Evolutionary conservation across 2,329 filamentous ascomycete genomes (phyloP), one percentile per base, ranked within the genome.

Genomic region (Penicillium corylophilum): DNA sequence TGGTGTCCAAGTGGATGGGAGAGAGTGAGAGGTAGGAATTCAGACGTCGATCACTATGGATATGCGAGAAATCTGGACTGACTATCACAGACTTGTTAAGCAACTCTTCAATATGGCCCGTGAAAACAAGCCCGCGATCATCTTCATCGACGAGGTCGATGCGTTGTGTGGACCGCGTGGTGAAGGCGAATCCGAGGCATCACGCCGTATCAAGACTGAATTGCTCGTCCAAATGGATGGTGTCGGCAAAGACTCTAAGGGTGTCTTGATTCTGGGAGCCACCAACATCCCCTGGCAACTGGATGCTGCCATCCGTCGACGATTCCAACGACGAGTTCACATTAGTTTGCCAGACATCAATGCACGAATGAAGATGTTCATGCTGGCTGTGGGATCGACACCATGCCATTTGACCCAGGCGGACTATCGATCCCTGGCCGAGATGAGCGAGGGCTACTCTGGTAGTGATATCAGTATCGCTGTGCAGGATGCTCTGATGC

Each of bases 1-100:
- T 99, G 73, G 94, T 99, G 55, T 96, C 90, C 72, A 99, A 99
- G 71, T 99, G 94, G 94, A 99, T 99, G 94, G 94, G 94, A 77
- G 94, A 99, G 75, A 95, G 89, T 79, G 94, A 99, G 84, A 85
- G 91, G 90, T 95, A 77, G 44, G 79, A 26, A 23, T n/a, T 10
- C 23, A 28, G 22, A 12, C 20, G 16, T 13, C 10, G 9, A 36
- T 20, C 16, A 13, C 35, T 12, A 20, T 38, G 9, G 8, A 36
- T 20, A 20, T 13, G 20, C 4, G 35, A 22, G 18, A 13, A 38
- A 16, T 5, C 35, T 20, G 5, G 35, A 60, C 36, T 20, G 16
- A 24, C 5, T 10, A 24, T 2, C 22, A 3, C 26, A 95, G 91
- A 66, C 82, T 99, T 63, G 94, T 99, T 51, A 97, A 97, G 70